Evolutionary conservation across 208 protist species (phyloP).

Genomic region (Trypanosomatidae sp.): DNA sequence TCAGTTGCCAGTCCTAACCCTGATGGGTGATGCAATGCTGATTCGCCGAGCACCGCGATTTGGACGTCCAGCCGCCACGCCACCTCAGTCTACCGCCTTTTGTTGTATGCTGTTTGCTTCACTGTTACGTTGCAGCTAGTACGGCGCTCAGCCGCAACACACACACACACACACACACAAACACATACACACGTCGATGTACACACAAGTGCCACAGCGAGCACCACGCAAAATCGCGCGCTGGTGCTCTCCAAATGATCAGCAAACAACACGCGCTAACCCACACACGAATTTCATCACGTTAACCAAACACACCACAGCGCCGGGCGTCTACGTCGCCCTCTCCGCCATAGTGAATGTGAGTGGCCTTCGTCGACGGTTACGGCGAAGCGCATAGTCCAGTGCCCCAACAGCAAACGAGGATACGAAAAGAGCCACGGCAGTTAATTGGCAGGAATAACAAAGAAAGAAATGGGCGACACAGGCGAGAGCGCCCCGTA

Average conservation of each 20-base stretch:
- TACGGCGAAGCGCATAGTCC: neutral
- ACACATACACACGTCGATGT: neutral
- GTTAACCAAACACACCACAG: neutral
- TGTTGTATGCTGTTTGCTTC: neutral
- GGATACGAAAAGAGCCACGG: neutral
- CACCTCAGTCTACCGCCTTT: neutral
- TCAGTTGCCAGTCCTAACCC: neutral
- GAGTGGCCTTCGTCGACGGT: no score
- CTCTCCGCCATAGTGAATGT: no score
- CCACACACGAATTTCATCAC: neutral
- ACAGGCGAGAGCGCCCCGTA: neutral
- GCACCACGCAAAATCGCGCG: neutral
- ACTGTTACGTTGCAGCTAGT: neutral
- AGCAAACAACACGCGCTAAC: neutral
- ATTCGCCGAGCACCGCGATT: neutral
- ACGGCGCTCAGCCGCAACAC: neutral
- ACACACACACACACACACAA: slow-evolving; percentile 6
- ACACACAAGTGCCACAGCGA: neutral
- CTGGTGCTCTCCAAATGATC: neutral
- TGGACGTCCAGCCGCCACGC: neutral
- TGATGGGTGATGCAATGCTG: no score
- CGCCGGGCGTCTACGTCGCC: neutral
- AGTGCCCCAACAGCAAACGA: neutral
- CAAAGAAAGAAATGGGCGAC: neutral
- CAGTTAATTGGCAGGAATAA: neutral